Conservation (phyloP, 768 basidiomycete species). For the Serendipita sp. region DNA sequence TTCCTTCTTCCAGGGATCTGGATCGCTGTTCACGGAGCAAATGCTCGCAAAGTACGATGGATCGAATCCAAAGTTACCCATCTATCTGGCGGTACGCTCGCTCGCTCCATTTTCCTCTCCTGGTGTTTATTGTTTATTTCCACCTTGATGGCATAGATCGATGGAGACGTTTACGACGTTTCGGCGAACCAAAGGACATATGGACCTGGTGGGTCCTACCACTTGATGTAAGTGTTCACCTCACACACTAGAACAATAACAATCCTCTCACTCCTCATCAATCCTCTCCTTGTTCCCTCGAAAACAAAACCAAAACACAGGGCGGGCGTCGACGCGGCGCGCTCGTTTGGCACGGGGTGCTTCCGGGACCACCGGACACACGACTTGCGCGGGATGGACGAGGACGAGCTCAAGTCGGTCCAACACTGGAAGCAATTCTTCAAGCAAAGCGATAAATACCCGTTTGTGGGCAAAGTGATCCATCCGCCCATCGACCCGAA, state of each 20-base stretch:
- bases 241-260: too few relatives aligned
- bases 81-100: conserved; percentile 67
- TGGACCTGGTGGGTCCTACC: conserved; percentile 77
- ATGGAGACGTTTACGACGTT: conserved; percentile 88
- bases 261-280: too few relatives aligned
- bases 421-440: conserved; percentile 88
- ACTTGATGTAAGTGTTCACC: conserved; percentile 30
- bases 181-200: conserved; percentile 59
- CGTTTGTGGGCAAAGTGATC: conserved; percentile 55
- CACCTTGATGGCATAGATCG: conserved; percentile 40
- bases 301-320: too few relatives aligned
- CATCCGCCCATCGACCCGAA: conserved; percentile 51
- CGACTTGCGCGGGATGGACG: conserved; percentile 69
- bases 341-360: conserved; percentile 88
- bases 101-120: too few relatives aligned
- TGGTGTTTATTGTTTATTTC: too few relatives aligned
- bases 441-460: conserved; percentile 53
- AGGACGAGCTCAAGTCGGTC: conserved; percentile 62
- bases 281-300: too few relatives aligned
- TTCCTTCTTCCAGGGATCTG: conserved; percentile 31
- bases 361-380: conserved; percentile 83
- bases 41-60: conserved; percentile 60
- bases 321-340: conserved; percentile 75
- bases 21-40: conserved; percentile 60
- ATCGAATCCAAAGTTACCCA: conserved; percentile 39